Conservation (phyloP, 2,329 filamentous ascomycete species). For the Graphilbum sp. region DNA sequence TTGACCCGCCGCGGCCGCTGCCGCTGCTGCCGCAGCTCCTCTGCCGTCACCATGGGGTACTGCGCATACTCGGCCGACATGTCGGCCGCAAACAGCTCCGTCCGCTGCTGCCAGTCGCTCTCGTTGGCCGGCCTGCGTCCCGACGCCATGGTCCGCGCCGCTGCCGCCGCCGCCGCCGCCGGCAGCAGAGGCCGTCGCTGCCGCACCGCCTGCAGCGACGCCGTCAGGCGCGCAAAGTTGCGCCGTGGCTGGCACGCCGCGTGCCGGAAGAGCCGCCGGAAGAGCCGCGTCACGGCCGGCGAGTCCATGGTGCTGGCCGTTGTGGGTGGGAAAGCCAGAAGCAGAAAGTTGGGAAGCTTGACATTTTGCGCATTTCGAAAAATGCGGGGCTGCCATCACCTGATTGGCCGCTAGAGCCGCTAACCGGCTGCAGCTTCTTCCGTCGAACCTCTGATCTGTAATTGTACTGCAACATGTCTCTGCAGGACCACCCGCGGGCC, state of each 20-base stretch:
- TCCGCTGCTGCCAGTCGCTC: conserved; percentile 75
- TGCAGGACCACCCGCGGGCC: conserved; percentile 43
- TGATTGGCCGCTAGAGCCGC: no score
- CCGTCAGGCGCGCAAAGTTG: conserved; percentile 21
- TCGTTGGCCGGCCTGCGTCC: conserved; percentile 26
- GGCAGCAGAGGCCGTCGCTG: conserved; percentile 10
- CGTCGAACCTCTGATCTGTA: no score
- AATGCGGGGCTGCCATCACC: no score
- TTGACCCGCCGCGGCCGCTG: conserved; percentile 78
- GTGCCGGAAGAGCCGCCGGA: conserved; percentile 72
- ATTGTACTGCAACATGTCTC: conserved; percentile 40
- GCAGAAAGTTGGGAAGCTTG: no score
- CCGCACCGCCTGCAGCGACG: conserved; percentile 22
- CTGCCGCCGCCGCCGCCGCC: conserved; percentile 13
- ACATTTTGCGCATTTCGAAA: no score
- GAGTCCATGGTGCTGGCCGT: conserved; percentile 9
- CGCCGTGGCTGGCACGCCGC: conserved; percentile 43
- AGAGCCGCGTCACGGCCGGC: conserved; percentile 39
- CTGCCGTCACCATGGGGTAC: conserved; percentile 75
- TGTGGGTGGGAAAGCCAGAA: no score
- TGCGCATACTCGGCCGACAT: conserved; percentile 63
- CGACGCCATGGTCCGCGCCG: neutral
- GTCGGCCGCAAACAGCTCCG: conserved; percentile 57
- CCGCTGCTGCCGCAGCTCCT: conserved; percentile 52
- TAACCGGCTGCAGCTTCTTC: no score